A percentile compares a stretch with the other conserved stretches of the same genome.
These are phyloP conservation scores for Terfezia claveryi DNA, from an alignment of 495 filamentous ascomycete species.

Conservation along the genomic window DNA sequence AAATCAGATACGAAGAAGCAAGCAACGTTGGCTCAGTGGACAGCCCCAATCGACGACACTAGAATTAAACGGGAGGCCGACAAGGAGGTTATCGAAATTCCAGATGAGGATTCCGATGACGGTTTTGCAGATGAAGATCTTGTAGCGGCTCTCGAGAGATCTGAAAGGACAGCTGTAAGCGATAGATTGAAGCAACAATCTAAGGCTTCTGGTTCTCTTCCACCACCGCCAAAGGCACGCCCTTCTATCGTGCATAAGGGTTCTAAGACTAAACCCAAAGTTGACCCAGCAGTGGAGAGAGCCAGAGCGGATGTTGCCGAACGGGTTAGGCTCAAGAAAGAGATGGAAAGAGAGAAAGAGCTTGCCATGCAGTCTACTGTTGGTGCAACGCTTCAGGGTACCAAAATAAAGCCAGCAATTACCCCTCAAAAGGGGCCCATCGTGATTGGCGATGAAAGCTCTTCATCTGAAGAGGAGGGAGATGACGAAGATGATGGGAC, in stretches of 20 bases:
- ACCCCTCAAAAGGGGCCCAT: background rate
- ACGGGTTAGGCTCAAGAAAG: background rate
- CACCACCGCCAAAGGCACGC: background rate
- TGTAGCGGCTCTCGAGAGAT: background rate
- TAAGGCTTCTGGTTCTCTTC: background rate
- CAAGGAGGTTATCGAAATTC: constrained; percentile 13
- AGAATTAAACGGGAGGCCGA: background rate
- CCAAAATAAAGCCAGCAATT: background rate
- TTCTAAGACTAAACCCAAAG: too few relatives aligned
- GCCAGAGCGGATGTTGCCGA: background rate
- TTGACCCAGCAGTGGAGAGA: background rate
- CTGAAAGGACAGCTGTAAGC: background rate
- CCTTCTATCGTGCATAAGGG: background rate
- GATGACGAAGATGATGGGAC: constrained; percentile 27
- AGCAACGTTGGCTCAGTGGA: background rate
- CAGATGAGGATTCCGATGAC: constrained; percentile 11
- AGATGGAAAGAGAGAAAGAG: background rate
- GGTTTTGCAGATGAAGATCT: background rate
- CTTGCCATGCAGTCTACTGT: background rate
- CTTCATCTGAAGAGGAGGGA: constrained; percentile 3
- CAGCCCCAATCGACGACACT: background rate
- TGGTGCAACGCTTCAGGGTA: background rate
- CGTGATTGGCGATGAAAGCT: background rate
- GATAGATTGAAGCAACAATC: background rate
- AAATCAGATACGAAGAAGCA: background rate